Conservation (phyloP, 2,329 filamentous ascomycete genomes). For the Penicillium sp. region DNA sequence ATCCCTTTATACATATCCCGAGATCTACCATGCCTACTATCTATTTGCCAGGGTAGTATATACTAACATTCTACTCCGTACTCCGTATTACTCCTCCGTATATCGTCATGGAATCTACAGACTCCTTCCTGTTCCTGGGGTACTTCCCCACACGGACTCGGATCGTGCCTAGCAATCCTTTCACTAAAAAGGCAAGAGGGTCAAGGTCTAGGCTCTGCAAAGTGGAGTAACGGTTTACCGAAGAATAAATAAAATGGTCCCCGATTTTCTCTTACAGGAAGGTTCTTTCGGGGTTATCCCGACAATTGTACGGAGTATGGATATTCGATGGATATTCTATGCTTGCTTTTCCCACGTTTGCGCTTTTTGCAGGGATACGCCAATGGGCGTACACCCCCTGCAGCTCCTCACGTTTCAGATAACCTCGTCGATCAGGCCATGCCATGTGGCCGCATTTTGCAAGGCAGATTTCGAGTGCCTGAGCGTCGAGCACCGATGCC, state of each 20-base stretch:
- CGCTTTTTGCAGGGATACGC: not conserved
- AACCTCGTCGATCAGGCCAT: conserved; percentile 10
- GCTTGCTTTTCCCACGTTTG: not conserved
- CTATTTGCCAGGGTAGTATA: not conserved
- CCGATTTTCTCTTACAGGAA: not conserved
- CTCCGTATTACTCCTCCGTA: not conserved
- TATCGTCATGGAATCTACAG: not conserved
- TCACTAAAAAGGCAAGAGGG: not conserved
- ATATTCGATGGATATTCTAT: no score
- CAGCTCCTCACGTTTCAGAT: conserved; percentile 7
- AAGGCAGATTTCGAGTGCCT: conserved; percentile 8
- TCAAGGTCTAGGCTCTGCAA: not conserved
- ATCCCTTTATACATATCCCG: not conserved
- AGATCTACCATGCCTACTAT: not conserved
- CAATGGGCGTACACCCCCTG: not conserved
- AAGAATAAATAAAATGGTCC: not conserved
- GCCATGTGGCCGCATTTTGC: conserved; percentile 12
- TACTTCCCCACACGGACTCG: not conserved
- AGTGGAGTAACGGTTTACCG: not conserved
- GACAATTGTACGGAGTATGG: not conserved
- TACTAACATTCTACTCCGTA: not conserved
- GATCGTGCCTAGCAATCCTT: not conserved
- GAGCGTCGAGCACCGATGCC: conserved; percentile 1
- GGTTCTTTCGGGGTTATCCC: not conserved
- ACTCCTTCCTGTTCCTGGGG: not conserved